Evolutionary conservation across 768 basidiomycete species (phyloP), one percentile per base, ranked within the genome.

Genomic region (Tubosaeta sp.): DNA sequence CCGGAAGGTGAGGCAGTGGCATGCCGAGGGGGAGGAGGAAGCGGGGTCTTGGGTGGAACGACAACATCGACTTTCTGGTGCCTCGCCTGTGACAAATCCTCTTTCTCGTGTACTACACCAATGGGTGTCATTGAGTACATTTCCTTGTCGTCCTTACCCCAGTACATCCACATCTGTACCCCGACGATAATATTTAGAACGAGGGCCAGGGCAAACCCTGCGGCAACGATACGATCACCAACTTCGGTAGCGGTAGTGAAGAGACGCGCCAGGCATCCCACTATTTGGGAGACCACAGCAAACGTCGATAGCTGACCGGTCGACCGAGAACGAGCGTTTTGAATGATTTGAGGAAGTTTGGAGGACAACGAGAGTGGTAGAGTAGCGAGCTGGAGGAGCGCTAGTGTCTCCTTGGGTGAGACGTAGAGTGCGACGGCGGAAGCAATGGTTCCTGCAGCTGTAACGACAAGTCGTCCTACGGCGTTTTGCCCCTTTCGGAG

Each of bases 251-350:
- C 79, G 12, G 93, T 97, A 7, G 96, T 99, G 76, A 94, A 98
- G 14, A 98, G 73, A 40, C 96, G 77, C 0, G 95, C 96, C 32
- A 92, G 73, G 68, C 94, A 96, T 21, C 96, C 95, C 1, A 76
- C 78, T 34, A 98, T 80, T 56, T 95, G 92, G 45, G 91, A 80
- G 60, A 90, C 71, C 32, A 98, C 91, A 22, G 94, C 93, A 63
- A 99, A 90, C 0, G 92, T 82, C 11, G 92, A 94, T 36, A 99
- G 86, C 62, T 97, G 93, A 11, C 96, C 96, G 0, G 96, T 98
- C 7, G 86, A 90, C 44, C 76, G 70, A 5, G 82, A 74, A 40
- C 79, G 80, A 49, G 81, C 67, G 74, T 96, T 99, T 59, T 90
- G 83, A 47, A 76, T 60, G 69, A 98, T 98, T 60, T 98, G 96